Percentiles rank a stretch among this genome's conserved stretches.
These are phyloP conservation scores for Dendrocalamus latiflorus DNA, from an alignment of 202 grass and related monocot genomes.

Conservation along the genomic window DNA sequence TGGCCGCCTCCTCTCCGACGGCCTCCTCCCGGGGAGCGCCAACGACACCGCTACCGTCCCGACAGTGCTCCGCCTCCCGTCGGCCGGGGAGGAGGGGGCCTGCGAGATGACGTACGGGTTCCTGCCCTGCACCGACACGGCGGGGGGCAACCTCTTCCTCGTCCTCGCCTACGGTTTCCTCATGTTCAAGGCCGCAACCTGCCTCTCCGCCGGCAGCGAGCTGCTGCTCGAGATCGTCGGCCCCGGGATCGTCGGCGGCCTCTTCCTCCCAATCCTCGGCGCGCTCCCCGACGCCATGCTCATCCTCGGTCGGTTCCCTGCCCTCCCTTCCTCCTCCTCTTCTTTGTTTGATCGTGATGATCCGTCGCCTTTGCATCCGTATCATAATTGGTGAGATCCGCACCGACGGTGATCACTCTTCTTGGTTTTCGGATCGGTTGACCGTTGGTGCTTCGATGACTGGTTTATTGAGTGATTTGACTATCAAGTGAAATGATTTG, in stretches of 20 bases:
- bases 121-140: slow-evolving; percentile 69
- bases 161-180: slow-evolving; percentile 78
- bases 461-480: background rate
- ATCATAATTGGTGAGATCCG: background rate
- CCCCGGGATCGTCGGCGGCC: slow-evolving; percentile 75
- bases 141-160: slow-evolving; percentile 68
- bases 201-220: slow-evolving; percentile 84
- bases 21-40: background rate
- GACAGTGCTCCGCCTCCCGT: slow-evolving; percentile 19
- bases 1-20: background rate
- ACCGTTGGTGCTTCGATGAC: background rate
- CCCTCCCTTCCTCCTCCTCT: background rate
- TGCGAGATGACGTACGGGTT: slow-evolving; percentile 93
- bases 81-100: background rate
- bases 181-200: slow-evolving; percentile 90
- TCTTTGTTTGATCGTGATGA: background rate
- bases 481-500: no score
- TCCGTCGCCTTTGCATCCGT: background rate
- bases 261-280: slow-evolving; percentile 90
- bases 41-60: background rate
- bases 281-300: slow-evolving; percentile 80
- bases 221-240: slow-evolving; percentile 84
- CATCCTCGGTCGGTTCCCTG: slow-evolving; percentile 48
- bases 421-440: background rate
- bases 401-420: background rate